phyloP scores from a whole-genome alignment of 129 eudicot species.

The Scalesia atractyloides region DNA sequence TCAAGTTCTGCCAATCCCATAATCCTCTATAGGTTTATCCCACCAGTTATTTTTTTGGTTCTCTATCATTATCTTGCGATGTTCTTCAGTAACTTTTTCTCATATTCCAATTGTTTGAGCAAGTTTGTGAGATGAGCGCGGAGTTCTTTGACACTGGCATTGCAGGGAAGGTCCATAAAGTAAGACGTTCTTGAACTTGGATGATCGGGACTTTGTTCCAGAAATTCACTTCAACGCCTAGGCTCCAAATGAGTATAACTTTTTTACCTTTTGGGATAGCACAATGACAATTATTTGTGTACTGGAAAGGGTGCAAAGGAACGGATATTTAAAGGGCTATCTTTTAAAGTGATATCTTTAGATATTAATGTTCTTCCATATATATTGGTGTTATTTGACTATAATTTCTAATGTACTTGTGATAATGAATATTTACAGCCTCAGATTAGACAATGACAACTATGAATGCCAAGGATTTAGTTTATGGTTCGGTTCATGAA shows the following conservation, averaged over 20 bases:
- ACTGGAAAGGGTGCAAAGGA: slow-evolving; percentile 19
- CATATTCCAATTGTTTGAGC: slow-evolving; percentile 25
- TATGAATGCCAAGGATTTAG: too few species aligned
- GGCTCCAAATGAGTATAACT: slow-evolving; percentile 54
- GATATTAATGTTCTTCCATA: background rate
- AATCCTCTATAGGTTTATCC: slow-evolving; percentile 38
- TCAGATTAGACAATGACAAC: too few species aligned
- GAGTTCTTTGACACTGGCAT: slow-evolving; percentile 35
- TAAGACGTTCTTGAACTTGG: slow-evolving; percentile 17
- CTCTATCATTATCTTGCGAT: slow-evolving; percentile 16
- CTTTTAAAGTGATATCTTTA: background rate
- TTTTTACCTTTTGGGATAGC: slow-evolving; percentile 41
- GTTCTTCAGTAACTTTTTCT: slow-evolving; percentile 36
- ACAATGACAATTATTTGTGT: slow-evolving; percentile 37
- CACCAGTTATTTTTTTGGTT: slow-evolving; percentile 37
- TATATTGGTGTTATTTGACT: background rate
- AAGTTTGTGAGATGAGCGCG: slow-evolving; percentile 34
- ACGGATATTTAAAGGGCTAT: slow-evolving; percentile 5
- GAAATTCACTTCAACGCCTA: slow-evolving; percentile 35
- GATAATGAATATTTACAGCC: background rate
- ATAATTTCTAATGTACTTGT: background rate
- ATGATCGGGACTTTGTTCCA: slow-evolving; percentile 14
- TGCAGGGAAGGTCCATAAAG: slow-evolving; percentile 32
- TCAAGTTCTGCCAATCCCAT: slow-evolving; percentile 35
- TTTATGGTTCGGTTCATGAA: too few species aligned